Evolutionary conservation across 192 early-diverging fungal genomes (phyloP).

Genomic region (Dissophora ornata): DNA sequence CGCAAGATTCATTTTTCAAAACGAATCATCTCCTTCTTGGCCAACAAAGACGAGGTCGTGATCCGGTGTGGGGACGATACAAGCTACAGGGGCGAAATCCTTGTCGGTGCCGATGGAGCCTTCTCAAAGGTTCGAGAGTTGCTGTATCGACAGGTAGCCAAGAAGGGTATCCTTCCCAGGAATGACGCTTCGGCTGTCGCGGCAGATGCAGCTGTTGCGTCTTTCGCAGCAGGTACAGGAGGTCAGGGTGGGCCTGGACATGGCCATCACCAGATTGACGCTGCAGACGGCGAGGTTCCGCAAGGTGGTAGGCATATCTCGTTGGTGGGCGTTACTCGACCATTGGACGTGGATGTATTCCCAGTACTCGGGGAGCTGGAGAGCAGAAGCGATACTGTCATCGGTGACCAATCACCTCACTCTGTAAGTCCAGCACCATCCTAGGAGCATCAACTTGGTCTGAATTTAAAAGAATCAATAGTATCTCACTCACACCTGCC

Average conservation of each 20-base stretch:
- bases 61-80: constrained; percentile 34
- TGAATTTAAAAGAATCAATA: neutral
- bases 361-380: neutral
- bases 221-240: too few species aligned
- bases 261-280: neutral
- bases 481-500: neutral
- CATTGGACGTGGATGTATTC: constrained; percentile 7
- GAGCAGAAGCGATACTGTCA: constrained; percentile 1
- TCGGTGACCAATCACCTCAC: constrained; percentile 1
- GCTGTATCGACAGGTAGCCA: constrained; percentile 23
- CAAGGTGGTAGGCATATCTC: constrained; percentile 17
- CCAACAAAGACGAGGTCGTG: constrained; percentile 23
- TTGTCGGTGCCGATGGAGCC: constrained; percentile 49
- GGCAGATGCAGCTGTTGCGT: constrained; percentile 5
- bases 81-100: constrained; percentile 10
- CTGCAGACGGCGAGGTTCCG: neutral
- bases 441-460: neutral
- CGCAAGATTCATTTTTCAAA: constrained; percentile 29
- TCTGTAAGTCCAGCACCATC: too few species aligned
- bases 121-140: constrained; percentile 27
- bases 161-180: constrained; percentile 38
- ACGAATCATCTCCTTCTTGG: constrained; percentile 12
- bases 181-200: constrained; percentile 19
- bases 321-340: constrained; percentile 16
- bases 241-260: too few species aligned